Conservation (phyloP, 345 rosid species). For the Passiflora organensis region DNA sequence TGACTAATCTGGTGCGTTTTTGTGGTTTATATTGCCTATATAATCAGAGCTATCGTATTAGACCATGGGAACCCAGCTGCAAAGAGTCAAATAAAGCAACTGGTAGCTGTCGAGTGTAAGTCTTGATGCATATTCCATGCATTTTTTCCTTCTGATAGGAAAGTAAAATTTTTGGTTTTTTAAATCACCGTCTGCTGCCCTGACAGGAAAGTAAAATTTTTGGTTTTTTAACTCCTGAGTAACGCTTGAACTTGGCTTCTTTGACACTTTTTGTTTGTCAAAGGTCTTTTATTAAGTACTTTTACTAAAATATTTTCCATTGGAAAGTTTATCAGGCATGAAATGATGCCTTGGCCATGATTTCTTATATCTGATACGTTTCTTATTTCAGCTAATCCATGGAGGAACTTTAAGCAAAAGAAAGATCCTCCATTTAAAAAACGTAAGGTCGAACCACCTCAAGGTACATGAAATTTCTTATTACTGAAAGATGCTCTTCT, state of each 20-base stretch:
- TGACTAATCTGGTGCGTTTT: neutral
- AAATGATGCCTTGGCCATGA: neutral
- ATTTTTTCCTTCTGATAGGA: constrained; percentile 10
- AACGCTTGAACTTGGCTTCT: neutral
- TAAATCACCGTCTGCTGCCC: too few species aligned
- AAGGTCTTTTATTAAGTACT: neutral
- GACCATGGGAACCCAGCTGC: constrained; percentile 77
- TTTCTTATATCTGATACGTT: constrained; percentile 10
- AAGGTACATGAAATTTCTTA: too few species aligned
- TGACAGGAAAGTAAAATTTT: neutral
- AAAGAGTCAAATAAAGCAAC: constrained; percentile 60
- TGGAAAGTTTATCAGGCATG: neutral
- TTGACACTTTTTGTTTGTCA: neutral
- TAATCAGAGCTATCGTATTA: constrained; percentile 79
- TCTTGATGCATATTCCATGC: constrained; percentile 8
- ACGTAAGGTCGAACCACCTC: constrained; percentile 72
- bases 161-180: neutral
- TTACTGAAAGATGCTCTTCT: too few species aligned
- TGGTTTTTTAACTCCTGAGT: neutral
- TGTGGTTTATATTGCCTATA: constrained; percentile 9
- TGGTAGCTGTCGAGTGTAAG: constrained; percentile 82
- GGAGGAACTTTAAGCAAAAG: constrained; percentile 64
- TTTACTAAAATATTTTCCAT: neutral
- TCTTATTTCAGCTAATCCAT: constrained; percentile 57
- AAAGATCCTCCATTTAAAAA: constrained; percentile 76